phyloP scores from a whole-genome alignment of 495 filamentous ascomycete species.

The Neurospora sp. region DNA sequence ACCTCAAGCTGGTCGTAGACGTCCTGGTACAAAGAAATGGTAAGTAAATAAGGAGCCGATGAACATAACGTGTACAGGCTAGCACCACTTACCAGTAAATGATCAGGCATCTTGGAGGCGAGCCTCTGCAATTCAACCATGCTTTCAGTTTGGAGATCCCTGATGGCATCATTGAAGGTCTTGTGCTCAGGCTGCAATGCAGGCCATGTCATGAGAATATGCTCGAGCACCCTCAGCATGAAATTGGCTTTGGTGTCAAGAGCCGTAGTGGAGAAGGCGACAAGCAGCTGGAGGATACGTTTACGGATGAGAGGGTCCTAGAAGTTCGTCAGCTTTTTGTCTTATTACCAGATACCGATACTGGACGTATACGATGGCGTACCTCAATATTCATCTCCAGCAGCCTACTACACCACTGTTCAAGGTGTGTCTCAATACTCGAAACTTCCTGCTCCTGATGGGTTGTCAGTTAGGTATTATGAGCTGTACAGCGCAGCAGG shows the following conservation, averaged over 20 bases:
- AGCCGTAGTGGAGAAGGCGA: slow-evolving; percentile 74
- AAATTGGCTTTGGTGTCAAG: slow-evolving; percentile 68
- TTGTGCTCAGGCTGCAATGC: slow-evolving; percentile 55
- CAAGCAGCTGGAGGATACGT: slow-evolving; percentile 70
- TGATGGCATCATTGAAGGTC: slow-evolving; percentile 81
- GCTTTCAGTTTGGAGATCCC: slow-evolving; percentile 70
- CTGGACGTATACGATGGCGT: slow-evolving; percentile 5
- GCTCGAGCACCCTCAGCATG: slow-evolving; percentile 78
- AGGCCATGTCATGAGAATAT: slow-evolving; percentile 74
- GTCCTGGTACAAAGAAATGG: slow-evolving; percentile 24
- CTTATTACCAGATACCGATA: neutral
- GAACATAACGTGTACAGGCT: neutral
- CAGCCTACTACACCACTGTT: slow-evolving; percentile 70
- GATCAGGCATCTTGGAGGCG: slow-evolving; percentile 81
- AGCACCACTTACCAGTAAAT: slow-evolving; percentile 52
- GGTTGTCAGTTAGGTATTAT: slow-evolving; percentile 4
- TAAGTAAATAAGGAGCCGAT: slow-evolving; percentile 2
- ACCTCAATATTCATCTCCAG: slow-evolving; percentile 69
- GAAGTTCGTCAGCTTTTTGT: neutral
- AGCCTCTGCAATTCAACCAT: slow-evolving; percentile 81
- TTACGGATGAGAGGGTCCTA: slow-evolving; percentile 82
- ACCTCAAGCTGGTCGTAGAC: slow-evolving; percentile 81
- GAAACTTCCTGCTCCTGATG: slow-evolving; percentile 49
- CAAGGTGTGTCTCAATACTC: slow-evolving; percentile 55
- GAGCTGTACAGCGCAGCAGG: neutral